These are phyloP conservation scores for Choanephora cucurbitarum DNA, from an alignment of 371 early-diverging fungal genomes.

Conservation along the genomic window DNA sequence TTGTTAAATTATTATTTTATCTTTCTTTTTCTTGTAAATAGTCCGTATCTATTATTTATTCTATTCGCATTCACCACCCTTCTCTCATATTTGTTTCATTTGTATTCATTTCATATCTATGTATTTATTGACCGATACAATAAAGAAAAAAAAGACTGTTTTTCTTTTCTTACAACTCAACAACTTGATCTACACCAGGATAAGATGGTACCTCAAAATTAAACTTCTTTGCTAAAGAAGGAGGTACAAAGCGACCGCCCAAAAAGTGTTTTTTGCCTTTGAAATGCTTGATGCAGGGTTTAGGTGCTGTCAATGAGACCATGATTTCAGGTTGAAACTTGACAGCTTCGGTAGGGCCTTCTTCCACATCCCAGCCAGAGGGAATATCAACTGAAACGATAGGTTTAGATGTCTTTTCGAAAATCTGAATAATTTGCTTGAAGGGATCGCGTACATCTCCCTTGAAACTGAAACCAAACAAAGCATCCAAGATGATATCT, in stretches of 20 bases:
- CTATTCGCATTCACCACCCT: too few relatives aligned
- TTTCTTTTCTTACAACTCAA: slow-evolving; percentile 23
- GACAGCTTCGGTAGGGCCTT: slow-evolving; percentile 54
- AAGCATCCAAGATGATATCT: slow-evolving; percentile 81
- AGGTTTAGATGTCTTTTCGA: slow-evolving; percentile 54
- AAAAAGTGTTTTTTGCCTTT: slow-evolving; percentile 80
- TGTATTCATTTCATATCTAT: neutral
- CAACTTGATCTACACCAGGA: slow-evolving; percentile 66
- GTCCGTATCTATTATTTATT: neutral
- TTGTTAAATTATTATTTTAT: neutral
- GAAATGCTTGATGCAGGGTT: slow-evolving; percentile 69
- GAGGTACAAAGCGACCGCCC: slow-evolving; percentile 88
- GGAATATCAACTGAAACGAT: slow-evolving; percentile 90
- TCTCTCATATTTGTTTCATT: too few relatives aligned
- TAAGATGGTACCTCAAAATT: slow-evolving; percentile 66
- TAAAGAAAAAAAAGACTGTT: neutral
- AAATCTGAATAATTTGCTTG: slow-evolving; percentile 58
- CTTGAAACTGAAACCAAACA: slow-evolving; percentile 93
- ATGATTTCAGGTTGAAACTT: slow-evolving; percentile 77
- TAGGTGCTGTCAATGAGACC: slow-evolving; percentile 91
- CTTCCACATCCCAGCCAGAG: slow-evolving; percentile 92
- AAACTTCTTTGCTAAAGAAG: slow-evolving; percentile 61
- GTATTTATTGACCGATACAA: too few relatives aligned
- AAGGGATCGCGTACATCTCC: slow-evolving; percentile 85
- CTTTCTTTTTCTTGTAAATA: neutral